Percentiles rank a stretch among this genome's conserved stretches.
phyloP scores from a whole-genome alignment of 106 monocot species.

The Xerophyta viscosa region DNA sequence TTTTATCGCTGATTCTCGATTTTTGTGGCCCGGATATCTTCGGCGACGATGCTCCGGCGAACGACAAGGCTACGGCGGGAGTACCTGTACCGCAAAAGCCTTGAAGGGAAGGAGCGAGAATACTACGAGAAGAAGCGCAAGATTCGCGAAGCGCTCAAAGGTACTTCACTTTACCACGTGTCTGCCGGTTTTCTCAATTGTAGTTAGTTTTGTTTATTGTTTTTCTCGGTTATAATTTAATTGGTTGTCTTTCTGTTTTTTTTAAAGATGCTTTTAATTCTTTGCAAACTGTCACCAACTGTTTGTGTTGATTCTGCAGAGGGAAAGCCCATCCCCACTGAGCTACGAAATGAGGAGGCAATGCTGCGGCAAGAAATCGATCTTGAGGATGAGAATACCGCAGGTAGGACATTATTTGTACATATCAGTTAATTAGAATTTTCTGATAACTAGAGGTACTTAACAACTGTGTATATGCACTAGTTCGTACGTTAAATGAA shows the following conservation, averaged over 20 bases:
- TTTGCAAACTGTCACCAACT: neutral
- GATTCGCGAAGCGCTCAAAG: constrained; percentile 58
- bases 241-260: neutral
- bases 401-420: constrained; percentile 21
- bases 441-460: neutral
- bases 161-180: constrained; percentile 2
- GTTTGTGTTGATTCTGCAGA: constrained; percentile 14
- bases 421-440: neutral
- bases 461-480: no score
- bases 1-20: no score
- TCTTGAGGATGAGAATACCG: constrained; percentile 60
- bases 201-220: neutral
- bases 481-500: no score
- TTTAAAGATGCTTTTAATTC: no score
- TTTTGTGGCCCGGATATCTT: no score
- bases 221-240: neutral
- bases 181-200: neutral
- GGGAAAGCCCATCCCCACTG: constrained; percentile 81
- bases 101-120: constrained; percentile 64
- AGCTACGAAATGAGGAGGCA: constrained; percentile 72
- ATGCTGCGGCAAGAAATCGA: constrained; percentile 55
- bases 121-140: constrained; percentile 76
- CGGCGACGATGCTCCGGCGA: constrained; percentile 27
- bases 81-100: constrained; percentile 67
- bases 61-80: constrained; percentile 46